phyloP scores from a whole-genome alignment of 768 basidiomycete genomes.

The Boletus barrowsii region DNA sequence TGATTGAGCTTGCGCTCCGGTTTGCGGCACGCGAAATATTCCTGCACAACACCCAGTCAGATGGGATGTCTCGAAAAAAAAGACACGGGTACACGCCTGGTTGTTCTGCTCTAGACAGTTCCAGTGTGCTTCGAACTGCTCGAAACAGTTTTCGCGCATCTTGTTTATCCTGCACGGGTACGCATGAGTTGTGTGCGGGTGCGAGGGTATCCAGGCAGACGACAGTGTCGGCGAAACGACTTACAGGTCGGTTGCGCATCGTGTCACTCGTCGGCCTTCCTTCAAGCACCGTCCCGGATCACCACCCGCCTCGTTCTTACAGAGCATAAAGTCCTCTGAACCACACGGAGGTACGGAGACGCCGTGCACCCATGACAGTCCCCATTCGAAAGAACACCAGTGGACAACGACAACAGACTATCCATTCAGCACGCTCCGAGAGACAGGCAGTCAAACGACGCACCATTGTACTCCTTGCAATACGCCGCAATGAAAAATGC shows the following conservation, averaged over 20 bases:
- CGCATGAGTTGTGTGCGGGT: not conserved
- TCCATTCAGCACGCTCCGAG: slow-evolving; percentile 8
- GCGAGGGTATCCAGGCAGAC: not conserved
- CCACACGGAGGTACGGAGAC: slow-evolving; percentile 14
- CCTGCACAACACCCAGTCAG: slow-evolving; percentile 41
- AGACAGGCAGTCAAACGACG: slow-evolving; percentile 25
- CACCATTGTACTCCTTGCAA: slow-evolving; percentile 97
- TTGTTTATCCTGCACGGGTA: slow-evolving; percentile 68
- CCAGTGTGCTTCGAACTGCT: slow-evolving; percentile 91
- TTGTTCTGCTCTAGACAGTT: slow-evolving; percentile 91
- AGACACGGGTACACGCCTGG: slow-evolving; percentile 62
- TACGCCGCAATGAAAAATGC: slow-evolving; percentile 95
- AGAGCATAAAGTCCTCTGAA: slow-evolving; percentile 94
- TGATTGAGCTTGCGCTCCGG: slow-evolving; percentile 84
- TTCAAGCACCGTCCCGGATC: slow-evolving; percentile 92
- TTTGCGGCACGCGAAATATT: slow-evolving; percentile 86
- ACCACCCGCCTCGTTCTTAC: slow-evolving; percentile 81
- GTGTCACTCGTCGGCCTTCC: slow-evolving; percentile 93
- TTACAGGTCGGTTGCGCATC: slow-evolving; percentile 92
- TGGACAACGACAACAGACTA: too few species aligned
- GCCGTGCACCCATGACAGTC: not conserved
- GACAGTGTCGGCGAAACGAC: slow-evolving; percentile 28
- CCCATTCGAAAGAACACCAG: not conserved
- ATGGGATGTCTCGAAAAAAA: not conserved
- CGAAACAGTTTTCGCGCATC: slow-evolving; percentile 87